Evolutionary conservation across 129 eudicot genomes (phyloP).

Genomic region (Kitagawia praeruptora): DNA sequence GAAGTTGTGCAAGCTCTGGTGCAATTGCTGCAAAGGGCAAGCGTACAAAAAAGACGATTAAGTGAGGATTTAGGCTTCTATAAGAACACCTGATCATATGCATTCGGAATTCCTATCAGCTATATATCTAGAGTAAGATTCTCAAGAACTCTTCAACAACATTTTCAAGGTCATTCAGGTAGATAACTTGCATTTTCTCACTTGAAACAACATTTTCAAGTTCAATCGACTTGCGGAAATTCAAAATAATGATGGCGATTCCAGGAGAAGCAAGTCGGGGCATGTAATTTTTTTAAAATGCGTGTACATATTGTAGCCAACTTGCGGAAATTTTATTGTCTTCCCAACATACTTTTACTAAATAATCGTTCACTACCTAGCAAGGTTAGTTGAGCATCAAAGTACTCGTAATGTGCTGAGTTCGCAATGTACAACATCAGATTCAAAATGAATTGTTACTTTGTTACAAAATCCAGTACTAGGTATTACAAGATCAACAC

Average conservation of each 20-base stretch:
- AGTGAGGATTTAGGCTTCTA: slow-evolving; percentile 8
- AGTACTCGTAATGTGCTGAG: background rate
- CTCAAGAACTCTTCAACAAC: background rate
- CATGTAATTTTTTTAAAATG: background rate
- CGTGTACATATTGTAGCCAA: background rate
- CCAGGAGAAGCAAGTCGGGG: background rate
- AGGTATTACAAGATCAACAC: too few species aligned
- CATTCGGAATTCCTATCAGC: slow-evolving; percentile 1
- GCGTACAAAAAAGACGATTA: slow-evolving; percentile 67
- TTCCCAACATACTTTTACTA: background rate
- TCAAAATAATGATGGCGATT: background rate
- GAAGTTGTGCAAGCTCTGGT: slow-evolving; percentile 96
- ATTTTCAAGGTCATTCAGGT: background rate
- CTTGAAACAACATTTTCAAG: too few species aligned
- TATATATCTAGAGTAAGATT: background rate
- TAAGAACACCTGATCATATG: slow-evolving; percentile 8
- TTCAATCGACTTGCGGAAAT: too few species aligned
- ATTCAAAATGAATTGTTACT: too few species aligned
- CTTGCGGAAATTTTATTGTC: background rate
- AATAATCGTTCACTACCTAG: background rate
- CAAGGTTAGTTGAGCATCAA: background rate
- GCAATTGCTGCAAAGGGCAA: slow-evolving; percentile 78
- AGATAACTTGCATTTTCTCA: too few species aligned
- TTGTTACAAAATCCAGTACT: too few species aligned
- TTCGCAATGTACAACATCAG: too few species aligned